Conservation (phyloP, 257 asterid species). For the Solanum virginianum region DNA sequence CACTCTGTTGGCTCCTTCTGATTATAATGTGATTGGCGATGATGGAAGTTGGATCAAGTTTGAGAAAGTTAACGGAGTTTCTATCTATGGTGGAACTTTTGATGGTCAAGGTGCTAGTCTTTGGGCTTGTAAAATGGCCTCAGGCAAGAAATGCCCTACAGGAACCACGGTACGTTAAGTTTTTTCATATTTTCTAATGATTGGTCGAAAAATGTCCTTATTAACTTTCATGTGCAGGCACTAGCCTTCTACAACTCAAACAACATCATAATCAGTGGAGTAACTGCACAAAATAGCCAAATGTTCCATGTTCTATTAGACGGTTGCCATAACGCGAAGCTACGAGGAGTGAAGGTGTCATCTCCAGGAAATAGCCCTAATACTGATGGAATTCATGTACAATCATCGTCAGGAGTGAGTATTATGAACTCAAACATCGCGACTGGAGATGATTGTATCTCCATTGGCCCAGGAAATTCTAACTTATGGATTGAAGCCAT, state of each 20-base stretch:
- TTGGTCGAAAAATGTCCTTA: background rate
- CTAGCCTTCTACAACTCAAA: conserved; percentile 15
- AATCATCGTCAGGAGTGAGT: conserved; percentile 3
- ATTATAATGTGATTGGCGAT: background rate
- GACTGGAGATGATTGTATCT: conserved; percentile 26
- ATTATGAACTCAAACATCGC: conserved; percentile 13
- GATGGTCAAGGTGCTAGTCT: background rate
- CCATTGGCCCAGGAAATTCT: conserved; percentile 21
- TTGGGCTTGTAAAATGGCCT: background rate
- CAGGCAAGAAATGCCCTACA: background rate
- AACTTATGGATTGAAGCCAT: conserved; percentile 12
- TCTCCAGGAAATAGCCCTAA: conserved; percentile 22
- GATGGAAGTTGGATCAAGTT: background rate
- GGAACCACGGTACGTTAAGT: background rate
- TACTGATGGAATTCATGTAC: conserved; percentile 25
- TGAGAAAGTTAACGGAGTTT: background rate
- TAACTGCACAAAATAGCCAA: conserved; percentile 20
- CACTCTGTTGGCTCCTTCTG: background rate
- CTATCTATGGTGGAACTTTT: background rate
- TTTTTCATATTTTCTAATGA: background rate
- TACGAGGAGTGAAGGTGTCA: conserved; percentile 7
- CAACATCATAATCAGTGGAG: conserved; percentile 7
- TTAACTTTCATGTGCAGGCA: conserved; percentile 5
- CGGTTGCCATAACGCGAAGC: conserved; percentile 7
- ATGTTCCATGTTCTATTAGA: conserved; percentile 12